A percentile compares a stretch with the other conserved stretches of the same genome.
These are phyloP conservation scores for Trametes pubescens DNA, from an alignment of 1,284 basidiomycete species.

Conservation along the genomic window DNA sequence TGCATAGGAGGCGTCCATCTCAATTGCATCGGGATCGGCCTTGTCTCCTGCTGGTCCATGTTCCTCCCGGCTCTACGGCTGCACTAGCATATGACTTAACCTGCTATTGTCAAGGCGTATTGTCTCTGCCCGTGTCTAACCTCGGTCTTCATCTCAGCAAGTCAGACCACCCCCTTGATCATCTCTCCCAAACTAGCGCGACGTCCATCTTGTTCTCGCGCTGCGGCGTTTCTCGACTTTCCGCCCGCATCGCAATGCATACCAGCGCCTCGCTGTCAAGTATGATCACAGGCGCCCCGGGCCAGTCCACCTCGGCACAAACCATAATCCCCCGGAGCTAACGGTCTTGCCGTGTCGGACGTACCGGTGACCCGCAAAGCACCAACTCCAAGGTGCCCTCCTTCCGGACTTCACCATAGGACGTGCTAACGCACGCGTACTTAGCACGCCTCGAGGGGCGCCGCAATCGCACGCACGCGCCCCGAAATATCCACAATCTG, in stretches of 20 bases:
- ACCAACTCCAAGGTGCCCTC: not conserved
- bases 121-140: slow-evolving; percentile 24
- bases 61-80: slow-evolving; percentile 5
- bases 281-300: not conserved
- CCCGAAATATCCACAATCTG: not conserved
- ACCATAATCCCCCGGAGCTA: not conserved
- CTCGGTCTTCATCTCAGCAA: slow-evolving; percentile 21
- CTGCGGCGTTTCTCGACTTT: not conserved
- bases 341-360: not conserved
- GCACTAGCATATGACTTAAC: slow-evolving; percentile 20
- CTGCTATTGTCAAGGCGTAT: slow-evolving; percentile 29
- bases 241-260: slow-evolving; percentile 11
- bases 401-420: not conserved
- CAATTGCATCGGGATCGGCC: slow-evolving; percentile 3
- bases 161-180: slow-evolving; percentile 30
- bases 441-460: slow-evolving; percentile 5
- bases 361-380: not conserved
- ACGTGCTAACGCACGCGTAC: not conserved
- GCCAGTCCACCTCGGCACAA: not conserved
- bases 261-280: slow-evolving; percentile 14
- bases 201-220: slow-evolving; percentile 3
- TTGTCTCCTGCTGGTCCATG: not conserved
- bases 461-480: not conserved
- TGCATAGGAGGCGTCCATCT: slow-evolving; percentile 6
- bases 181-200: slow-evolving; percentile 1